A percentile compares a stretch with the other conserved stretches of the same genome.
These are phyloP conservation scores for Penicillium dipodomyicola DNA, from an alignment of 495 filamentous ascomycete species.

Conservation along the genomic window DNA sequence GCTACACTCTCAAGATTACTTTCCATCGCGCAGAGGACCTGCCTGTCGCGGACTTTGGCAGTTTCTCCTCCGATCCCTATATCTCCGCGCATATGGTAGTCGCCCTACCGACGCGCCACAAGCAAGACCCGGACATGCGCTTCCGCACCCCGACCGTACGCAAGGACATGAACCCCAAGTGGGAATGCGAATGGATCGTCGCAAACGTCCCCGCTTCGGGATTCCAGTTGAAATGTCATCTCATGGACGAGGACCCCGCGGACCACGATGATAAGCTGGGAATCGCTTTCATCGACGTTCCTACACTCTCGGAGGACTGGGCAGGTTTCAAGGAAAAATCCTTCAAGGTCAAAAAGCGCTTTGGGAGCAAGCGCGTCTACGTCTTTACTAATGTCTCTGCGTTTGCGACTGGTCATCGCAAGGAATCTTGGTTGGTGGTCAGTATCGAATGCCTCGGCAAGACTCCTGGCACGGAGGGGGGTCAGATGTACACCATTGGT, in stretches of 20 bases:
- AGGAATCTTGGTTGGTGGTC: slow-evolving; percentile 61
- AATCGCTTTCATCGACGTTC: slow-evolving; percentile 67
- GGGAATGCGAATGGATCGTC: slow-evolving; percentile 85
- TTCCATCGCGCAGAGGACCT: slow-evolving; percentile 79
- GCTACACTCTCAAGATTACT: slow-evolving; percentile 81
- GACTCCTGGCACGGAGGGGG: slow-evolving; percentile 67
- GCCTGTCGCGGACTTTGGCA: slow-evolving; percentile 74
- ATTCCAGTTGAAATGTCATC: slow-evolving; percentile 72
- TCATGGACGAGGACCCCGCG: slow-evolving; percentile 85
- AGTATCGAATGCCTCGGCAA: slow-evolving; percentile 73
- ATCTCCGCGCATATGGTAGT: slow-evolving; percentile 65
- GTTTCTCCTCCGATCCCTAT: slow-evolving; percentile 82
- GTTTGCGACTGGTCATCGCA: slow-evolving; percentile 51
- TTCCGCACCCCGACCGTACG: slow-evolving; percentile 75
- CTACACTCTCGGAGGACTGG: slow-evolving; percentile 61
- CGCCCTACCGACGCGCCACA: slow-evolving; percentile 66
- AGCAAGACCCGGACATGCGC: slow-evolving; percentile 69
- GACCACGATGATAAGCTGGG: slow-evolving; percentile 88
- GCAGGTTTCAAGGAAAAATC: slow-evolving; percentile 59
- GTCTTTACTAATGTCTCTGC: slow-evolving; percentile 62
- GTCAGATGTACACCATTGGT: slow-evolving; percentile 73
- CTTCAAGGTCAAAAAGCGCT: slow-evolving; percentile 76
- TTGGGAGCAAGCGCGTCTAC: slow-evolving; percentile 83
- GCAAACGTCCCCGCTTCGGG: slow-evolving; percentile 78
- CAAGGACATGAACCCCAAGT: slow-evolving; percentile 66